phyloP scores from a whole-genome alignment of 805 yeast genomes.

The Candida fluviatilis region DNA sequence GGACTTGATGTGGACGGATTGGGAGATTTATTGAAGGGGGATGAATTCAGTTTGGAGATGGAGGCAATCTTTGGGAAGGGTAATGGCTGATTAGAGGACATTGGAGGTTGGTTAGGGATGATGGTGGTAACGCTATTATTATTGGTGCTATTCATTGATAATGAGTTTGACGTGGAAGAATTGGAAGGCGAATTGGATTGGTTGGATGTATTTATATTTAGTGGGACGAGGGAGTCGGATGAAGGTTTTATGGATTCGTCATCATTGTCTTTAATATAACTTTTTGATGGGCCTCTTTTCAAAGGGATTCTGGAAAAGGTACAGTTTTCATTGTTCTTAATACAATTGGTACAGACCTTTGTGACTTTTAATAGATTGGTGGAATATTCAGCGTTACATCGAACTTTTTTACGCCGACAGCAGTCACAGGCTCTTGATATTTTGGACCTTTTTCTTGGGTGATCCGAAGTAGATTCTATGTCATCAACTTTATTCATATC shows the following conservation, averaged over 20 bases:
- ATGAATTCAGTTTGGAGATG: constrained; percentile 5
- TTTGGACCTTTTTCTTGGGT: constrained; percentile 58
- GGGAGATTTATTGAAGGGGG: constrained; percentile 6
- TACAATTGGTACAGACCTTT: constrained; percentile 58
- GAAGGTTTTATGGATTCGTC: constrained; percentile 11
- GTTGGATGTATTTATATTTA: constrained; percentile 2
- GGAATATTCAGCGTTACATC: constrained; percentile 61
- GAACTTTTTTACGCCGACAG: constrained; percentile 68
- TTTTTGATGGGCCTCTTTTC: constrained; percentile 78
- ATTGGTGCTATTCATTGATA: neutral
- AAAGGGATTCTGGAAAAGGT: constrained; percentile 68
- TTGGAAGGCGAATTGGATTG: neutral
- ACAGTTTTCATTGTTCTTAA: constrained; percentile 56
- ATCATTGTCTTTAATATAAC: constrained; percentile 48
- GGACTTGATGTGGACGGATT: constrained; percentile 6
- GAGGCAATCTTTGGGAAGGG: constrained; percentile 4
- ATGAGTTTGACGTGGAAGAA: constrained; percentile 1
- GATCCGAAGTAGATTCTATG: constrained; percentile 6
- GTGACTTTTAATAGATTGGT: constrained; percentile 42
- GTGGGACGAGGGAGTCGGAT: neutral
- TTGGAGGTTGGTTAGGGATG: constrained; percentile 6
- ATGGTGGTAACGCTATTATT: constrained; percentile 6
- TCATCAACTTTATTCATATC: neutral
- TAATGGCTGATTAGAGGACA: constrained; percentile 1
- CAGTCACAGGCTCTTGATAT: constrained; percentile 81